phyloP scores from a whole-genome alignment of 192 early-diverging fungal species.

The Mortierella alpina region DNA sequence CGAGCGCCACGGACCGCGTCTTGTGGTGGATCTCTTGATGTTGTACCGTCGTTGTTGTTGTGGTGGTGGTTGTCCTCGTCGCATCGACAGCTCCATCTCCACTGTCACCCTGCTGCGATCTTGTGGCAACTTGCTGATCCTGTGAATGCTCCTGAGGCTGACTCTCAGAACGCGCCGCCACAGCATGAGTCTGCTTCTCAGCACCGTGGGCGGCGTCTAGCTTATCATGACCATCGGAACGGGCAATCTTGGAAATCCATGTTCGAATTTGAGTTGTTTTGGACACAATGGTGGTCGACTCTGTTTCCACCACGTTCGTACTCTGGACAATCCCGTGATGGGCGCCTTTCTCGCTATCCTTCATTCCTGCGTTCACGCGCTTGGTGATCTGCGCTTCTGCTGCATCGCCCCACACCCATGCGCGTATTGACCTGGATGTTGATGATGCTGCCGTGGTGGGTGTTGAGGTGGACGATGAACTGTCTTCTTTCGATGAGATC shows the following conservation, averaged over 20 bases:
- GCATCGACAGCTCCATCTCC: not conserved
- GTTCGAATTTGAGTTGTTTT: slow-evolving; percentile 19
- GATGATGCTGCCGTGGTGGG: not conserved
- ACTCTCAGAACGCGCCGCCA: no score
- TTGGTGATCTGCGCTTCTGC: slow-evolving; percentile 11
- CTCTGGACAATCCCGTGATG: not conserved
- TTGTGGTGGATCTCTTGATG: slow-evolving; percentile 40
- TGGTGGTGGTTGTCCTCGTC: not conserved
- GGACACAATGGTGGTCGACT: slow-evolving; percentile 10
- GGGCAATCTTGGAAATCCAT: slow-evolving; percentile 32
- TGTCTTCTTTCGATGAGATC: not conserved
- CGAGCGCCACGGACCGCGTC: slow-evolving; percentile 28
- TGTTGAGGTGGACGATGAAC: no score
- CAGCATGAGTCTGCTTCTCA: not conserved
- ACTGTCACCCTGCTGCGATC: not conserved
- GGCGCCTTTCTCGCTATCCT: not conserved
- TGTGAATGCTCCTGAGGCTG: not conserved
- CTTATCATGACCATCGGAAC: not conserved
- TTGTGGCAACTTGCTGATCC: not conserved
- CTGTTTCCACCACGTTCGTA: not conserved
- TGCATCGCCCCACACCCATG: not conserved
- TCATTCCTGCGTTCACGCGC: not conserved
- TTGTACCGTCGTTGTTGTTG: slow-evolving; percentile 2
- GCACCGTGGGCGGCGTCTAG: not conserved
- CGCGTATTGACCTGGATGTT: slow-evolving; percentile 22